phyloP scores from a whole-genome alignment of 2,329 filamentous ascomycete genomes.

The Ascosphaera aggregata region DNA sequence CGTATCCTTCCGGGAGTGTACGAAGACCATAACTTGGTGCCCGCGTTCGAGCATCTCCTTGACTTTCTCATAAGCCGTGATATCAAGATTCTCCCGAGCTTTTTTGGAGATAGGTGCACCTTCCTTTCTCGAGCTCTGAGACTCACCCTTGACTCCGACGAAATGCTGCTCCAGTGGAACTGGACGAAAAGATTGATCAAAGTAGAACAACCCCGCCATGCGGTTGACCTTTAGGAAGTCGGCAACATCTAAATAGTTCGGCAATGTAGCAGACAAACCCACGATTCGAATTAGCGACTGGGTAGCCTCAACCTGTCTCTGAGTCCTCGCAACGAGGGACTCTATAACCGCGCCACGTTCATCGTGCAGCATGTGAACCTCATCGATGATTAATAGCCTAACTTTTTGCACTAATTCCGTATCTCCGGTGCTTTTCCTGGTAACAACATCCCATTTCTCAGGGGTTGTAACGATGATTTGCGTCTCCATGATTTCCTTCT shows the following conservation, averaged over 20 bases:
- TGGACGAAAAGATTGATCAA: constrained; percentile 84
- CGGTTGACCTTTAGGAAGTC: constrained; percentile 95
- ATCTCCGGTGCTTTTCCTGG: constrained; percentile 87
- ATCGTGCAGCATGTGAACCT: constrained; percentile 98
- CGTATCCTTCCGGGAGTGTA: constrained; percentile 89
- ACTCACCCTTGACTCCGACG: constrained; percentile 51
- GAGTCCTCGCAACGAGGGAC: constrained; percentile 80
- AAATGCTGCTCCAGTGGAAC: constrained; percentile 96
- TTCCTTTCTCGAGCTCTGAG: not conserved
- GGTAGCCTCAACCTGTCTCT: constrained; percentile 92
- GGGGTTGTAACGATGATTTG: constrained; percentile 98
- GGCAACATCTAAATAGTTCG: constrained; percentile 90
- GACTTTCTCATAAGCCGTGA: constrained; percentile 78
- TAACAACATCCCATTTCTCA: constrained; percentile 98
- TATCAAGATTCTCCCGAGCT: constrained; percentile 73
- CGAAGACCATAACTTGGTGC: constrained; percentile 99
- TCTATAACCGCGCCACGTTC: constrained; percentile 91
- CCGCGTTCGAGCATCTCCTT: constrained; percentile 72
- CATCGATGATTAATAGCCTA: constrained; percentile 84
- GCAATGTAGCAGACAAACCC: constrained; percentile 81
- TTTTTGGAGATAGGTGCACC: constrained; percentile 64
- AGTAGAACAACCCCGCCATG: constrained; percentile 83
- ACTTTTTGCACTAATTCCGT: constrained; percentile 97
- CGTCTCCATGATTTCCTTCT: constrained; percentile 82
- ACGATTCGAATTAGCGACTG: constrained; percentile 93